Base-by-base conservation (phyloP, 441 rosid genomes). In the Erodium trifolium region DNA sequence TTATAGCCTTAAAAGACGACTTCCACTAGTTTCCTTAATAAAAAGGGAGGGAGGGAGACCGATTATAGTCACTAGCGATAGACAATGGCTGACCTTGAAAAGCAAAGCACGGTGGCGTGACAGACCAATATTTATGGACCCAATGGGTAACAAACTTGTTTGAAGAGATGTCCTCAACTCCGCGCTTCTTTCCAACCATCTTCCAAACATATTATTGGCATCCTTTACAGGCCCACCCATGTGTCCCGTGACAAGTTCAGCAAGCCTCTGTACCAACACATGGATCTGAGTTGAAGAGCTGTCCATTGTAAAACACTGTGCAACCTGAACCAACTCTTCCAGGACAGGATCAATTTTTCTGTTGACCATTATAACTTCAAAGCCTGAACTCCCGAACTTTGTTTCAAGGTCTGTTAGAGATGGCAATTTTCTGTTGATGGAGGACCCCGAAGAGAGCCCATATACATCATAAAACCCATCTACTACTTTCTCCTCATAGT, bases 171-270 rank as follows among this genome's bases (percentile, higher is more conserved):
- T 84, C 84, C 92, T 87, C 75, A 88, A 83, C 79, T 88, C 96
- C 2, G 78, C 83, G 80, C 87, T 88, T 74, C 82, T 92, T 69
- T 92, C 98, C 86, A 84, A 82, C 99, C 99, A 94, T 78, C 75
- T 84, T 67, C 93, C 88, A 76, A 82, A 80, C 75, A 87, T 90
- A 16, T 85, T 70, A 74, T 81, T 92, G 37, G 99, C 96, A 86
- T 94, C 98, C 78, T 86, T 89, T 12, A 89, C 96, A 37, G 96
- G 83, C 35, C 98, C 98, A 77, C 98, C 99, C 98, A 94, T 92
- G 77, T 94, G 96, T 68, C 75, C 90, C 29, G 94, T 88, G 62
- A 94, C 98, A 78, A 90, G 87, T 71, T 94, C 99, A 65, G 99
- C 93, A 73, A 94, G 82, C 80, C 81, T 81, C 79, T 88, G 96